phyloP scores from a whole-genome alignment of 2,329 filamentous ascomycete species.

The Tolypocladium endophyticum region DNA sequence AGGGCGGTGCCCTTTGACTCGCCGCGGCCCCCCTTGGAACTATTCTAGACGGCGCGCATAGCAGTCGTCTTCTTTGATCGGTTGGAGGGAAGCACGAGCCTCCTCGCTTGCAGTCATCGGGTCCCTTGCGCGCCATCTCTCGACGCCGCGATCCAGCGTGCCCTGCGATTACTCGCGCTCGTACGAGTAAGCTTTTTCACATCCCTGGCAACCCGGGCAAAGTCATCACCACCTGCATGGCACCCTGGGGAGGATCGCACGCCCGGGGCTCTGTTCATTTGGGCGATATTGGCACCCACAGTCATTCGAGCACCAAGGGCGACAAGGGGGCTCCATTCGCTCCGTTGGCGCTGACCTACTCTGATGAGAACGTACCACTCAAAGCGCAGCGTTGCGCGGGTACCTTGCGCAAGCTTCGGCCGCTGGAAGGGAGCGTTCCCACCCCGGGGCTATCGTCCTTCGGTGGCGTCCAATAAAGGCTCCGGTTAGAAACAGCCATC shows the following conservation, averaged over 20 bases:
- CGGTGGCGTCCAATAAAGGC: background rate
- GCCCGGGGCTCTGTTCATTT: background rate
- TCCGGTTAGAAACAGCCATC: background rate
- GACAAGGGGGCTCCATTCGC: background rate
- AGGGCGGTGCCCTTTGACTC: background rate
- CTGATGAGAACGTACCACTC: background rate
- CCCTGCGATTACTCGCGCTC: no score
- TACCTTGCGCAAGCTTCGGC: constrained; percentile 10
- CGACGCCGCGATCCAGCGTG: background rate
- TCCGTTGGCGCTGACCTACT: background rate
- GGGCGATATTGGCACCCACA: background rate
- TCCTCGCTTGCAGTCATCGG: background rate
- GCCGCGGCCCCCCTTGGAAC: background rate
- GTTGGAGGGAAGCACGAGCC: background rate
- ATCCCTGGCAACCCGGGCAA: background rate
- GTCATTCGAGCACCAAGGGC: background rate
- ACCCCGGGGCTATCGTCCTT: background rate
- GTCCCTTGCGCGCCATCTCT: background rate
- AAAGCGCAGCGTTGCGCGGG: constrained; percentile 4
- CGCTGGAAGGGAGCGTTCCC: background rate
- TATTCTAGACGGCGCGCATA: background rate
- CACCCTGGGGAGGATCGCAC: background rate
- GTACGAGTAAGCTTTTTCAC: background rate
- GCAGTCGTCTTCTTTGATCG: background rate
- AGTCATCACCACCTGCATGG: background rate